Base-by-base conservation (phyloP, 805 yeast genomes). In the Pichia sporocuriosa region DNA sequence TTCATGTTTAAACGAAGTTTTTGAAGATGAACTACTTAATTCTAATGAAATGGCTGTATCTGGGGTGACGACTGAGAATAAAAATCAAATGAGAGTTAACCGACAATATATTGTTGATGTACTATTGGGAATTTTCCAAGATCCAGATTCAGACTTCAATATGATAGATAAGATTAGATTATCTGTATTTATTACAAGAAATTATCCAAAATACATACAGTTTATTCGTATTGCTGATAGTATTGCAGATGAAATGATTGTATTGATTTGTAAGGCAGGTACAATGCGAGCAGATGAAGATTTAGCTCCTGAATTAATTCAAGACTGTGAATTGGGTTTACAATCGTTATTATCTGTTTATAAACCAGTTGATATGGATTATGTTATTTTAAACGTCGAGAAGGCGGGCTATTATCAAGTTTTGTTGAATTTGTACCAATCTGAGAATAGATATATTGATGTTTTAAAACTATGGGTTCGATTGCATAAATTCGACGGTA, bases 151-250 rank as follows among this genome's bases (percentile, higher is more conserved):
- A 5, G 67, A 62, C 26, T 59, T 67, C 32, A 54, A 61, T 6
- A 43, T 49, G 0, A 44, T 44, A 6, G 67, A 64, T 28, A 49
- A 50, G 13, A 54, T 61, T 4, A 59, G 66, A 38, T 58, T 85
- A 37, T 70, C 85, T 2, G 73, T 86, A 3, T 93, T 90, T 54
- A 60, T 90, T 26, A 84, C 90, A 0, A 62, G 90, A 44, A 89
- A 84, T 55, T 77, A 81, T 47, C 82, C 96, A 2, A 93, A 90
- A 56, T 90, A 84, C 58, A 69, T 76, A 11, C 98, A 90, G 59
- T 89, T 85, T 47, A 70, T 90, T 10, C 69, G 86, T 33, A 58
- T 93, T 1, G 73, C 88, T 1, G 93, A 81, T 42, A 66, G 76
- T 1, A 62, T 68, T 2, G 56, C 84, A 32, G 70, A 72, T 6